Percentiles rank a stretch among this genome's conserved stretches.
Evolutionary conservation across 1,284 basidiomycete species (phyloP).

Genomic region (Phlebopus sp.): DNA sequence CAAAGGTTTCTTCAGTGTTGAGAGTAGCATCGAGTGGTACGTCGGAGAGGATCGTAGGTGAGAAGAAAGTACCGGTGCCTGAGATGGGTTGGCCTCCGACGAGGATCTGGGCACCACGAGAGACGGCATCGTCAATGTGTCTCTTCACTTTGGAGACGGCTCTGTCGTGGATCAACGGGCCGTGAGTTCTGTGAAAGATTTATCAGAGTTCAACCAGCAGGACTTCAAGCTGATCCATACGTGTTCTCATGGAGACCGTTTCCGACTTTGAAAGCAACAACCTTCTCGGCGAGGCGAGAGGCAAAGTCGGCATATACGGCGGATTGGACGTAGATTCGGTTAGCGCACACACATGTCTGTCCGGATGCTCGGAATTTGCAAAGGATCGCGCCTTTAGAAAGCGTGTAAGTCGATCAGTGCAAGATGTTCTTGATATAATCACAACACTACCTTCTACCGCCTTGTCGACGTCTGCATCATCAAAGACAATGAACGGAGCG

Average conservation of each 20-base stretch:
- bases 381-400: constrained; percentile 61
- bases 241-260: constrained; percentile 80
- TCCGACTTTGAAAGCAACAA: constrained; percentile 89
- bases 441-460: constrained; percentile 74
- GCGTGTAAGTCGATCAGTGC: background rate
- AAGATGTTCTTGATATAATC: background rate
- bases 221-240: constrained; percentile 43
- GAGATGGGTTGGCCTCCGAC: constrained; percentile 77
- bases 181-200: constrained; percentile 67
- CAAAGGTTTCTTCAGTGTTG: constrained; percentile 85
- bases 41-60: constrained; percentile 87
- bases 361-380: constrained; percentile 94
- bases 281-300: constrained; percentile 76
- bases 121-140: constrained; percentile 86
- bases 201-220: too few relatives aligned
- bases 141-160: constrained; percentile 85
- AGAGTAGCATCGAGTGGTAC: constrained; percentile 69
- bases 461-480: constrained; percentile 91
- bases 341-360: constrained; percentile 89
- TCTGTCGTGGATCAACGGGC: constrained; percentile 87
- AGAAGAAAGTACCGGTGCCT: constrained; percentile 68
- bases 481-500: constrained; percentile 94
- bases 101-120: constrained; percentile 83
- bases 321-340: constrained; percentile 85
- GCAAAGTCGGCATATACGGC: constrained; percentile 86